Evolutionary conservation across 129 eudicot species (phyloP).

Genomic region (Artemisia argyi): DNA sequence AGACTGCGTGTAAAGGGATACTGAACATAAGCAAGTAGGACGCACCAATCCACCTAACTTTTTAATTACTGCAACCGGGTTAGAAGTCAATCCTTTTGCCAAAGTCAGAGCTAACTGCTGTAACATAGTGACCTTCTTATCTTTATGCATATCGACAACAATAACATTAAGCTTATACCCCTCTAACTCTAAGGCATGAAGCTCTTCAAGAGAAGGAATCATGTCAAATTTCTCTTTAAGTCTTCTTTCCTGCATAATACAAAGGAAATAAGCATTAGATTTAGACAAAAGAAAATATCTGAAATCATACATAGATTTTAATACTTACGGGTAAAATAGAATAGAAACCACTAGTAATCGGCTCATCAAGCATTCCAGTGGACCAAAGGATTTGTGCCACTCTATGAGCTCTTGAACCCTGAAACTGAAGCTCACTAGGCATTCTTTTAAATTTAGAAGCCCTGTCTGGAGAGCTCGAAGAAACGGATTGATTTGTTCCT

Average conservation of each 20-base stretch:
- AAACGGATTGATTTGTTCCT: slow-evolving; percentile 30
- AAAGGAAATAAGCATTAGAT: background rate
- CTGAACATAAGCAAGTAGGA: background rate
- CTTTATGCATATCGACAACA: slow-evolving; percentile 66
- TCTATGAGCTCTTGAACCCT: slow-evolving; percentile 42
- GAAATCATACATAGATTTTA: background rate
- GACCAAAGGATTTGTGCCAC: slow-evolving; percentile 75
- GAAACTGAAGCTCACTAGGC: slow-evolving; percentile 40
- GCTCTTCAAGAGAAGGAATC: slow-evolving; percentile 79
- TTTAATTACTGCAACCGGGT: slow-evolving; percentile 57
- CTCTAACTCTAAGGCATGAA: slow-evolving; percentile 54
- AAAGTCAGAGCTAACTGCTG: slow-evolving; percentile 77
- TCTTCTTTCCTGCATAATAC: slow-evolving; percentile 64
- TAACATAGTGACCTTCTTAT: slow-evolving; percentile 78
- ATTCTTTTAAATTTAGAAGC: slow-evolving; percentile 37
- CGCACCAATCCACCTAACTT: slow-evolving; percentile 81
- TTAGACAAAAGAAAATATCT: background rate
- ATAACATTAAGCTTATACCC: slow-evolving; percentile 65
- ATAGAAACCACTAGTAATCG: slow-evolving; percentile 73
- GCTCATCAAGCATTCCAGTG: slow-evolving; percentile 66
- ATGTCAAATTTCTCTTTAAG: slow-evolving; percentile 70
- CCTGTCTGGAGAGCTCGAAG: slow-evolving; percentile 38
- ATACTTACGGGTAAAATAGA: slow-evolving; percentile 61
- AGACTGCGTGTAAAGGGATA: background rate
- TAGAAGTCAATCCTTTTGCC: slow-evolving; percentile 62